Evolutionary conservation across 371 early-diverging fungal species (phyloP).

Genomic region (Choanephora cucurbitarum): DNA sequence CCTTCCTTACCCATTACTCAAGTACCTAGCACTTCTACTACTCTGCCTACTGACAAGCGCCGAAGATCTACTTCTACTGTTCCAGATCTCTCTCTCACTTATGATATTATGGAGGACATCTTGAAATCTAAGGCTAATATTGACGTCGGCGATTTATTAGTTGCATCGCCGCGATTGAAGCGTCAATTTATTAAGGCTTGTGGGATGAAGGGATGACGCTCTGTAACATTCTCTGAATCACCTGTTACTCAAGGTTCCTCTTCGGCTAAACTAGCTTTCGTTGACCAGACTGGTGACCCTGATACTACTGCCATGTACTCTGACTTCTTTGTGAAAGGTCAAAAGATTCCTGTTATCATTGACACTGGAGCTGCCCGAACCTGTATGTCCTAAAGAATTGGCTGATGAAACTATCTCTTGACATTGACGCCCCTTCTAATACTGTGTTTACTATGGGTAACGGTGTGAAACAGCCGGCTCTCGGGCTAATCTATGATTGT

Average conservation of each 20-base stretch:
- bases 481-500: slow-evolving; percentile 9
- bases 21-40: too few species aligned
- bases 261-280: background rate
- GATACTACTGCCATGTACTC: slow-evolving; percentile 9
- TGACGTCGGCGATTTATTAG: background rate
- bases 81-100: too few species aligned
- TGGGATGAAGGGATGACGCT: background rate
- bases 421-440: slow-evolving; percentile 1
- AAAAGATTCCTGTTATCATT: background rate
- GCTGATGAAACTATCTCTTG: background rate
- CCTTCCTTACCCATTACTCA: too few species aligned
- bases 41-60: too few species aligned
- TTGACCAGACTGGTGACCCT: slow-evolving; percentile 6
- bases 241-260: background rate
- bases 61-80: too few species aligned
- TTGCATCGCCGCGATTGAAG: background rate
- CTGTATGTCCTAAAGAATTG: slow-evolving; percentile 3
- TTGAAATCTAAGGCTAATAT: background rate
- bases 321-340: background rate
- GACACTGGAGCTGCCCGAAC: slow-evolving; percentile 6
- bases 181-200: background rate
- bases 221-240: background rate
- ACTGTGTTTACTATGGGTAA: slow-evolving; percentile 9
- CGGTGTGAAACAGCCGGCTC: slow-evolving; percentile 8
- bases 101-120: background rate